Evolutionary conservation across 2,329 filamentous ascomycete genomes (phyloP).

Genomic region (Rutstroemia sp.): DNA sequence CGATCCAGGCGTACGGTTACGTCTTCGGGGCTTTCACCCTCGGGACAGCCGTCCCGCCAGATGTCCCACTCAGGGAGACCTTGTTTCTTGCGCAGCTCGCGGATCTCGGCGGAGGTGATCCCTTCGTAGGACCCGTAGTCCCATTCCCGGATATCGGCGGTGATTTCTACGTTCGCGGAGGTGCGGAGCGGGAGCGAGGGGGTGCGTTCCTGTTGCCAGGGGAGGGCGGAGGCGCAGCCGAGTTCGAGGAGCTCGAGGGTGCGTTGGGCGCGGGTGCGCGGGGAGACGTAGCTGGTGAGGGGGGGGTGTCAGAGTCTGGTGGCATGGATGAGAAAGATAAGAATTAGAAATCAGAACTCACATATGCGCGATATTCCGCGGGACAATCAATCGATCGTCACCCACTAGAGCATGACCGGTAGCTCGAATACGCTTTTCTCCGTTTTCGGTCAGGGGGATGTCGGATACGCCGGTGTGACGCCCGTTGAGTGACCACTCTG

Average conservation of each 20-base stretch:
- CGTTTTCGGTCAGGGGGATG: slow-evolving; percentile 74
- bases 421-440: slow-evolving; percentile 66
- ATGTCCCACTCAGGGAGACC: slow-evolving; percentile 62
- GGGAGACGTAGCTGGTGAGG: slow-evolving; percentile 68
- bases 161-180: slow-evolving; percentile 55
- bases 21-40: slow-evolving; percentile 64
- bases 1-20: slow-evolving; percentile 66
- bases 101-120: slow-evolving; percentile 64
- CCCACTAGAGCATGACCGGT: slow-evolving; percentile 83
- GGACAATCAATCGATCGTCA: slow-evolving; percentile 75
- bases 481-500: slow-evolving; percentile 86
- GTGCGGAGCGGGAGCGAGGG: slow-evolving; percentile 39
- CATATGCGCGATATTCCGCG: slow-evolving; percentile 75
- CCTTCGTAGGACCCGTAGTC: slow-evolving; percentile 86
- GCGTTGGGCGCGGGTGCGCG: slow-evolving; percentile 72
- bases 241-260: slow-evolving; percentile 86
- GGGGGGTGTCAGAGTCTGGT: neutral
- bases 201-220: slow-evolving; percentile 54
- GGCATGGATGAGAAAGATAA: neutral
- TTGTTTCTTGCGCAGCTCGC: slow-evolving; percentile 41
- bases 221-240: slow-evolving; percentile 59
- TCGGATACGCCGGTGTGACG: slow-evolving; percentile 82
- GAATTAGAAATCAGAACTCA: slow-evolving; percentile 35
- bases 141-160: slow-evolving; percentile 62
- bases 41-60: slow-evolving; percentile 81